Evolutionary conservation across 2,329 filamentous ascomycete species (phyloP), one percentile per base, ranked within the genome.

Genomic region (Neofusicoccum ribis): DNA sequence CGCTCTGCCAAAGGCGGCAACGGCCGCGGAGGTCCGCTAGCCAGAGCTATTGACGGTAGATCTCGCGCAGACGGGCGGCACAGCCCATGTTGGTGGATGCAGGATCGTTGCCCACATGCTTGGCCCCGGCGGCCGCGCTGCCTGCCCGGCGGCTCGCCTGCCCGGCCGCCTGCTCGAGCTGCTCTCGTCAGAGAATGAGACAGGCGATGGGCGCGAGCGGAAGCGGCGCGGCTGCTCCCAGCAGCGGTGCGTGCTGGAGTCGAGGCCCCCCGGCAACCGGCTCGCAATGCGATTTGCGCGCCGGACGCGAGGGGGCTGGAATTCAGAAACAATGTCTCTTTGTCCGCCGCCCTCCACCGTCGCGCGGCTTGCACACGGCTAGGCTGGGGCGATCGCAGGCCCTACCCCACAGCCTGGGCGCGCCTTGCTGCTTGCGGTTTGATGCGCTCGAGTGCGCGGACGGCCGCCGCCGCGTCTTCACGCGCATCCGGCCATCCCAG

Each of bases 251-350:
- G 27, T 7, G 27, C 17, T 1, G 20, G 8, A 27, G 12, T 49
- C 46, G 46, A 49, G 17, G 17, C 11, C 23, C 52, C 52, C 52
- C 39, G 54, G 54, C 39, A 31, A 59, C 39, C n/a, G 11, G 23
- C 56, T 36, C 43, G 43, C 44, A 12, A 8, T 47, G 41, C 43
- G 7, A 60, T 64, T 64, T 37, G 61, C 36, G 31, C 43, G 44
- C 39, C 39, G 20, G 41, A 64, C 15, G 61, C 51, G 61, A 64
- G 61, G 61, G 61, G 61, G 61, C 43, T 56, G 50, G 49, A 12
- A 54, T 39, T 52, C 61, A 64, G 56, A 64, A 64, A 64, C 61
- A 64, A 56, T 64, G 49, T 64, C 61, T 64, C 61, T 64, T 64
- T 64, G 61, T 64, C 61, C 37, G 23, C 23, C 23, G 23, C 23